phyloP scores from a whole-genome alignment of 495 filamentous ascomycete genomes.

The Talaromyces stipitatus region DNA sequence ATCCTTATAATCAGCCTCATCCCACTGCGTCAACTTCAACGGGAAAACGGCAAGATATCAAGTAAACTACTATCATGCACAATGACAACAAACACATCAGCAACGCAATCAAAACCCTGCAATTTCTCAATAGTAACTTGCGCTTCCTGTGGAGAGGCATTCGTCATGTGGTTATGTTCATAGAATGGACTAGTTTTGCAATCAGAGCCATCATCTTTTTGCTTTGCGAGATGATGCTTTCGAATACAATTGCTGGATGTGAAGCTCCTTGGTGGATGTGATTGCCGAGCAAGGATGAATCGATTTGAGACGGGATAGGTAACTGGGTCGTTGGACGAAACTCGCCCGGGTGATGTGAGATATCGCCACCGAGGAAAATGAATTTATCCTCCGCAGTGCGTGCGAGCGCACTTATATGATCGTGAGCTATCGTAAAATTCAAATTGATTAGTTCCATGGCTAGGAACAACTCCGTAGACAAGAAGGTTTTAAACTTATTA shows the following conservation, averaged over 20 bases:
- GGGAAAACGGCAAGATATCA: slow-evolving; percentile 9
- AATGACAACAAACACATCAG: slow-evolving; percentile 10
- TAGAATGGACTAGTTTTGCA: neutral
- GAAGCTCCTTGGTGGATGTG: too few species aligned
- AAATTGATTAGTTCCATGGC: too few species aligned
- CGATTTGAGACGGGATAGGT: slow-evolving; percentile 36
- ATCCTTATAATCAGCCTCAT: neutral
- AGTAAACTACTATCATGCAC: slow-evolving; percentile 10
- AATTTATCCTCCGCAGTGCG: neutral
- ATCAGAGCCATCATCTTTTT: neutral
- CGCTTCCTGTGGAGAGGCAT: slow-evolving; percentile 3
- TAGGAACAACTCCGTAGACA: too few species aligned
- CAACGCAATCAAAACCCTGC: slow-evolving; percentile 8
- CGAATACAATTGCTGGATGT: slow-evolving; percentile 4
- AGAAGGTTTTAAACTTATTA: too few species aligned
- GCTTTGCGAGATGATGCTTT: too few species aligned
- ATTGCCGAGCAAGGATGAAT: slow-evolving; percentile 21
- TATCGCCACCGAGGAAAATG: slow-evolving; percentile 17
- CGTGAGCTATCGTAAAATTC: neutral
- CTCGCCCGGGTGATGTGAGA: slow-evolving; percentile 32
- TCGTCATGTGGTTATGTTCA: neutral
- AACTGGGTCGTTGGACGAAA: slow-evolving; percentile 38
- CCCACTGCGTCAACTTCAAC: slow-evolving; percentile 7
- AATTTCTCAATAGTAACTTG: slow-evolving; percentile 7
- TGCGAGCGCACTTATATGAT: neutral